A percentile compares a stretch with the other conserved stretches of the same genome.
Conservation (phyloP, 768 basidiomycete species). For the Agrocybe praecox region DNA sequence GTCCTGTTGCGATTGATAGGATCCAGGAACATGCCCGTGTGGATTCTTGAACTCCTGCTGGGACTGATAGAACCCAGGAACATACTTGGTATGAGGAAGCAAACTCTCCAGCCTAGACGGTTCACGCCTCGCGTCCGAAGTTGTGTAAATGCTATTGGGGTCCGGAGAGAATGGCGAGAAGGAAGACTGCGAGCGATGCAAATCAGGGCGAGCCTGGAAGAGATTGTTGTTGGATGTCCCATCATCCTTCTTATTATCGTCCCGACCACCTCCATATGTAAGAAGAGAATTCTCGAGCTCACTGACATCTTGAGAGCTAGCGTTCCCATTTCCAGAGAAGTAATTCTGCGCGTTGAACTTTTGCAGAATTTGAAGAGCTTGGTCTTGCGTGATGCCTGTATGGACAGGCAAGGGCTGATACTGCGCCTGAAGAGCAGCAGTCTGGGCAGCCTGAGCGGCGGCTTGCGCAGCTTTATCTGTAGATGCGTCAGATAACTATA, state of each 20-base stretch:
- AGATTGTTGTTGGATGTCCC: constrained; percentile 1
- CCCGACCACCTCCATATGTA: constrained; percentile 1
- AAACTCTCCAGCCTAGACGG: constrained; percentile 41
- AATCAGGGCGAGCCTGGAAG: constrained; percentile 31
- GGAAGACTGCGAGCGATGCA: constrained; percentile 37
- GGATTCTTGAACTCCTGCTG: constrained; percentile 45
- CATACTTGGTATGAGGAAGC: constrained; percentile 52
- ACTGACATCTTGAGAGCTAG: constrained; percentile 8
- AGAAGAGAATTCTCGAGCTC: constrained; percentile 22
- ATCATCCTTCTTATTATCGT: constrained; percentile 16
- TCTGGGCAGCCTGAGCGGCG: constrained; percentile 81
- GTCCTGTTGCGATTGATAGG: constrained; percentile 40
- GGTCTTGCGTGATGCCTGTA: constrained; percentile 55
- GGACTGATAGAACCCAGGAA: constrained; percentile 46
- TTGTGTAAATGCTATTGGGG: constrained; percentile 47
- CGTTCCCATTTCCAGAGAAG: constrained; percentile 13
- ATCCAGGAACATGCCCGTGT: constrained; percentile 54
- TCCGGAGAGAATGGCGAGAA: constrained; percentile 87
- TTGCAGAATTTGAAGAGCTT: constrained; percentile 63
- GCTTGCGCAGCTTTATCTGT: constrained; percentile 90
- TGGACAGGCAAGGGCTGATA: constrained; percentile 24
- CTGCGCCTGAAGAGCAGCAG: constrained; percentile 63
- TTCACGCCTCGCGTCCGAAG: constrained; percentile 36
- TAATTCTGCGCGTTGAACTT: constrained; percentile 50
- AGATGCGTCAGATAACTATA: neutral